A percentile compares a stretch with the other conserved stretches of the same genome.
phyloP scores from a whole-genome alignment of 2,329 filamentous ascomycete genomes.

The Fusarium euwallaceae region DNA sequence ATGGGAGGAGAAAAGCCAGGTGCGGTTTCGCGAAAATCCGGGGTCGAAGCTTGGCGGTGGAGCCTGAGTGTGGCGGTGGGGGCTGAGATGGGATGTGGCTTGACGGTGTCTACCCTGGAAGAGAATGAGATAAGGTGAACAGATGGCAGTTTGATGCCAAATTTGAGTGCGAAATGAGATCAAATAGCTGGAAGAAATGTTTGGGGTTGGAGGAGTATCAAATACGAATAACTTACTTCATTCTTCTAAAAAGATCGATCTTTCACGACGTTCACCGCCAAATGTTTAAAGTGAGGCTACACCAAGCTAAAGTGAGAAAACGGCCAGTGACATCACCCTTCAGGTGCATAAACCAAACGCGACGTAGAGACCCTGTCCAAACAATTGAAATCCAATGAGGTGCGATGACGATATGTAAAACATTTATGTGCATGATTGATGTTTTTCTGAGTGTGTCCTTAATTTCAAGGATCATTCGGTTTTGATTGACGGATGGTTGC shows the following conservation, averaged over 20 bases:
- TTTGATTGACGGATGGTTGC: constrained; percentile 11
- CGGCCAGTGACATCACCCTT: neutral
- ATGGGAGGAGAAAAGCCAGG: constrained; percentile 30
- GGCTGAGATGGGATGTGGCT: constrained; percentile 31
- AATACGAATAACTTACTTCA: neutral
- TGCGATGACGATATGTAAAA: neutral
- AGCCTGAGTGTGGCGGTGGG: constrained; percentile 28
- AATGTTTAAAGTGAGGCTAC: neutral
- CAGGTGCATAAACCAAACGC: neutral
- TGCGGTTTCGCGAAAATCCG: constrained; percentile 41
- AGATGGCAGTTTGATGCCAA: neutral
- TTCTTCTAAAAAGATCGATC: neutral
- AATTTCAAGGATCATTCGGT: neutral
- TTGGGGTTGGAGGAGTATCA: too few relatives aligned
- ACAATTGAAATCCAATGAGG: neutral
- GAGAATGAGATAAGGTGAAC: neutral
- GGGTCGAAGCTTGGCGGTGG: constrained; percentile 39
- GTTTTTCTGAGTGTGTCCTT: neutral
- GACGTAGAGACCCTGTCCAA: neutral
- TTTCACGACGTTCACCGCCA: neutral
- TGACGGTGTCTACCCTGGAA: constrained; percentile 1
- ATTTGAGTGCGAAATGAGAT: neutral
- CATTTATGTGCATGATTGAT: neutral
- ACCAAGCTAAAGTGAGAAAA: neutral
- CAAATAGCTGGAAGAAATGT: neutral